These are phyloP conservation scores for Fusarium torulosum DNA, from an alignment of 2,329 filamentous ascomycete genomes.

Conservation along the genomic window DNA sequence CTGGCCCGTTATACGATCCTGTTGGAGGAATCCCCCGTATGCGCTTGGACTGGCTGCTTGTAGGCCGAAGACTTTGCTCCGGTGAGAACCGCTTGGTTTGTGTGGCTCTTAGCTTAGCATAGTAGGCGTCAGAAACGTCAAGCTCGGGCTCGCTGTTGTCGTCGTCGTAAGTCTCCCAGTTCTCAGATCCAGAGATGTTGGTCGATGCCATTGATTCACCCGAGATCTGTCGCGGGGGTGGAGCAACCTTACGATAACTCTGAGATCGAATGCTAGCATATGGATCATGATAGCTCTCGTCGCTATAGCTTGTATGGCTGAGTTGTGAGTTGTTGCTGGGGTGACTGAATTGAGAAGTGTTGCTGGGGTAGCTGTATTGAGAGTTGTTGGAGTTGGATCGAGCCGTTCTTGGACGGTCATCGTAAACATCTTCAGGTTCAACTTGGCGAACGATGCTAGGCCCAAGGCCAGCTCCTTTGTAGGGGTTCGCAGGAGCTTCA, in stretches of 20 bases:
- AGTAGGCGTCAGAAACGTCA: slow-evolving; percentile 83
- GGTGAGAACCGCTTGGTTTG: slow-evolving; percentile 73
- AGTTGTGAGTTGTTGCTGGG: slow-evolving; percentile 4
- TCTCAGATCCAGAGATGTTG: slow-evolving; percentile 85
- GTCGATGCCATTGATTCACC: slow-evolving; percentile 80
- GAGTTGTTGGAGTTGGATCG: slow-evolving; percentile 58
- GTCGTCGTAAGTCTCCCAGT: slow-evolving; percentile 97
- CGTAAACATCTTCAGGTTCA: slow-evolving; percentile 87
- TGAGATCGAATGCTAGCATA: slow-evolving; percentile 58
- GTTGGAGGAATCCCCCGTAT: slow-evolving; percentile 66
- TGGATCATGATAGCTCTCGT: slow-evolving; percentile 53
- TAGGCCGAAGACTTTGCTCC: slow-evolving; percentile 56
- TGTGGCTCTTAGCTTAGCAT: slow-evolving; percentile 79
- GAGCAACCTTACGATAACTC: slow-evolving; percentile 57
- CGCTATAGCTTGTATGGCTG: slow-evolving; percentile 52
- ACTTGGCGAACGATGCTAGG: slow-evolving; percentile 71
- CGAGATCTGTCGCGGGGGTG: slow-evolving; percentile 71
- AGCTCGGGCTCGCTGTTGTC: slow-evolving; percentile 82
- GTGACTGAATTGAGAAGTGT: slow-evolving; percentile 50
- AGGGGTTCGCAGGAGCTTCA: slow-evolving; percentile 63
- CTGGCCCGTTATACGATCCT: slow-evolving; percentile 60
- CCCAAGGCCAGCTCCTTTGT: slow-evolving; percentile 61
- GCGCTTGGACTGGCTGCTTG: slow-evolving; percentile 65
- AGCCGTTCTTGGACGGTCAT: slow-evolving; percentile 66
- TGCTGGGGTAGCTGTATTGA: slow-evolving; percentile 50